Base-by-base conservation (phyloP, 169 alveolate species). In the Ichthyophthirius multifiliis region DNA sequence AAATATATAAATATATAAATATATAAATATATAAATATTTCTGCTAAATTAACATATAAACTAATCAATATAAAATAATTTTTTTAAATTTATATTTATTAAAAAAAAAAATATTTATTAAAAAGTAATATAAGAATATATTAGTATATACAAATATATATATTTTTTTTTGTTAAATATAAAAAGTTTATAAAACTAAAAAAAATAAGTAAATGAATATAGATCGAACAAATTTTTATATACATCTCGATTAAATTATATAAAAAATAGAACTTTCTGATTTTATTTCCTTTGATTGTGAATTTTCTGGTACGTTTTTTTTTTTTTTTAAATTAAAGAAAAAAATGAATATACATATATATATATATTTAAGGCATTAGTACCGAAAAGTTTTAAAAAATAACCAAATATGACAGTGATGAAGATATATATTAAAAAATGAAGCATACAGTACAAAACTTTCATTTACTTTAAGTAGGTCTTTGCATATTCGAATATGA, bases 401-500 rank as follows among this genome's bases (percentile, higher is more conserved):
- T 55, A 27, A 55, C 43, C 23, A 55, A 55, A 39, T 55, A 55
- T 55, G 71, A 55, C 9, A 55, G 71, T 27, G 71, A 55, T 27
- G 71, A 55, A 55, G 71, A 55, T n/a, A 55, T 55, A 10, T 55
- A 55, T 55, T 55, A 55, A 55, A 55, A 55, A 39, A 27, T 55
- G 18, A 55, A 55, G 15, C 71, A 55, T 39, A 1, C 71, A 15
- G 71, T 55, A 27, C 31, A 55, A 27, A 55, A 55, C 4, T 55
- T 27, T 55, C 71, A 55, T n/a, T 55, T 55, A 18, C 71, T 55
- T 2, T 23, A 55, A 27, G 31, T 55, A 10, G 71, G 71, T 1
- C 7, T 55, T 34, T 55, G 71, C 16, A 27, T 55, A 27, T 55
- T 27, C 18, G 31, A 34, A 27, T 55, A 27, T 55, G 23, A 39